A percentile compares a stretch with the other conserved stretches of the same genome.
phyloP scores from a whole-genome alignment of 2,329 filamentous ascomycete genomes.

The Botrytis deweyae region DNA sequence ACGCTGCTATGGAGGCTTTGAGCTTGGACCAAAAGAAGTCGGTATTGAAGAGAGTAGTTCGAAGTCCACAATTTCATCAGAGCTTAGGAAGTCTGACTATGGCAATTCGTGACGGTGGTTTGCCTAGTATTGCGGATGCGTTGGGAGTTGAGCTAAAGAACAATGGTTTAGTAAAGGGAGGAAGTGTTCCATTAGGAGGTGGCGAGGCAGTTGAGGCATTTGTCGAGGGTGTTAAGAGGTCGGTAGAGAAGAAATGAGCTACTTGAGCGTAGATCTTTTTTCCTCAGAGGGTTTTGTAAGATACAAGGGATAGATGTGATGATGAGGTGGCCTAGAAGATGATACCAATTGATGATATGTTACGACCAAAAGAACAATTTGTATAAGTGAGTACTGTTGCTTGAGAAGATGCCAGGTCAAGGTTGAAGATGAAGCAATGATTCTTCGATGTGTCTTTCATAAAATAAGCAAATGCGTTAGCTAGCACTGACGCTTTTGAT shows the following conservation, averaged over 20 bases:
- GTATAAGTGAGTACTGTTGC: constrained; percentile 23
- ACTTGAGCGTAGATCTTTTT: neutral
- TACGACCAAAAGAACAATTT: constrained; percentile 24
- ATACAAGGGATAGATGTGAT: constrained; percentile 1
- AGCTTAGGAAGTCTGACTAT: constrained; percentile 81
- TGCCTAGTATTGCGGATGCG: constrained; percentile 87
- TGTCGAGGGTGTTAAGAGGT: constrained; percentile 81
- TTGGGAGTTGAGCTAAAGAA: constrained; percentile 78
- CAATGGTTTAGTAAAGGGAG: constrained; percentile 75
- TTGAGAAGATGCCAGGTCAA: neutral
- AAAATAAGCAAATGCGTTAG: neutral
- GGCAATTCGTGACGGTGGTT: constrained; percentile 83
- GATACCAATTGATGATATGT: constrained; percentile 15
- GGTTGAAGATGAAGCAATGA: neutral
- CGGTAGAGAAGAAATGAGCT: constrained; percentile 57
- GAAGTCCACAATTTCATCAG: constrained; percentile 88
- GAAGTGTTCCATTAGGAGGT: constrained; percentile 81
- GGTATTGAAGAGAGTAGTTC: constrained; percentile 76
- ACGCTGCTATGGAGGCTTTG: constrained; percentile 72
- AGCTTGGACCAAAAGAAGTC: constrained; percentile 74
- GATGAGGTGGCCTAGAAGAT: neutral
- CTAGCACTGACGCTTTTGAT: neutral
- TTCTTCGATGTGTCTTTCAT: neutral
- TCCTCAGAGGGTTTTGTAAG: neutral
- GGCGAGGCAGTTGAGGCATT: constrained; percentile 89